phyloP scores from a whole-genome alignment of 305 asterid genomes.

The Petunia hybrid region DNA sequence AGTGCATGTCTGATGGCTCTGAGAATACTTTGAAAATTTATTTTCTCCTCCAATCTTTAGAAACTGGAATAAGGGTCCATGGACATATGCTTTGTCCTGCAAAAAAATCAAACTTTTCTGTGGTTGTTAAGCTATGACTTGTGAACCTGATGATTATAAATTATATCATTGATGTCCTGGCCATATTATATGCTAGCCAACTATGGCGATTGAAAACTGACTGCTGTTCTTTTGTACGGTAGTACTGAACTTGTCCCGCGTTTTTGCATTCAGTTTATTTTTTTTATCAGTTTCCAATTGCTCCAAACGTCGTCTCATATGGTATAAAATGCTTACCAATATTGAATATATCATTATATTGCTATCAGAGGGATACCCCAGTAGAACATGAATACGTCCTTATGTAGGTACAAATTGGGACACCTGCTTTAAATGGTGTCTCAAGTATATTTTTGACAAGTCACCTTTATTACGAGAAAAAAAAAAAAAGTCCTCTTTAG shows the following conservation, averaged over 20 bases:
- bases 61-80: constrained; percentile 21
- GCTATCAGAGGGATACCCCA: constrained; percentile 23
- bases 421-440: constrained; percentile 28
- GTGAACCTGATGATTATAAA: not conserved
- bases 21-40: not conserved
- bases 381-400: not conserved
- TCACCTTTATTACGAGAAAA: not conserved
- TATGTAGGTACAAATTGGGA: constrained; percentile 18
- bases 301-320: not conserved
- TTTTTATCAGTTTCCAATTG: not conserved
- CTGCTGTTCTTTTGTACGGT: constrained; percentile 12
- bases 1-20: constrained; percentile 9
- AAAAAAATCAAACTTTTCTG: not conserved
- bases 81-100: not conserved
- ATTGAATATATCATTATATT: not conserved
- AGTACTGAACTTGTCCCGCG: constrained; percentile 26
- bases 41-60: not conserved
- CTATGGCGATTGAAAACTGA: not conserved
- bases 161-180: constrained; percentile 1
- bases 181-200: constrained; percentile 25
- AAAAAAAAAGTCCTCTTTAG: not conserved
- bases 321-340: not conserved
- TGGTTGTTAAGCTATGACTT: constrained; percentile 8
- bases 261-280: not conserved
- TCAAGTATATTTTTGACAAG: constrained; percentile 4